phyloP scores from a whole-genome alignment of 257 asterid genomes.

The Scutellaria minor region DNA sequence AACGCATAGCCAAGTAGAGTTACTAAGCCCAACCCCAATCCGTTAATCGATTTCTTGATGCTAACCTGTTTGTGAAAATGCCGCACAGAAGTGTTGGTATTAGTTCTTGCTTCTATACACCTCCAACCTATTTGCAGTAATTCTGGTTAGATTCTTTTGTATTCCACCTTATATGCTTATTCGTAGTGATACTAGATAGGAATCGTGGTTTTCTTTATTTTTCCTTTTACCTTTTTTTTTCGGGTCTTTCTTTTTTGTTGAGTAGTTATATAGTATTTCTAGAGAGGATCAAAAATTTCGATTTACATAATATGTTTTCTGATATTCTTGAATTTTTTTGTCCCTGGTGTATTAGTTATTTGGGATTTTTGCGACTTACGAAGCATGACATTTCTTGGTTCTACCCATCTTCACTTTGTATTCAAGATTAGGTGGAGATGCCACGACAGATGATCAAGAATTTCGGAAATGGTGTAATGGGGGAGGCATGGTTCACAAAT shows the following conservation, averaged over 20 bases:
- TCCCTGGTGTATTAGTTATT: background rate
- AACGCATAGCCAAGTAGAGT: background rate
- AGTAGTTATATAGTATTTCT: too few relatives aligned
- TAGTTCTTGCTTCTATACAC: slow-evolving; percentile 2
- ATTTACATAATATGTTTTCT: background rate
- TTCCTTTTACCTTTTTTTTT: too few relatives aligned
- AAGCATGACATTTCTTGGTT: too few relatives aligned
- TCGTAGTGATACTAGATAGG: background rate
- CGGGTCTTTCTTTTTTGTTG: too few relatives aligned
- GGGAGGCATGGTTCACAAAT: slow-evolving; percentile 75
- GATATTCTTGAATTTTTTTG: too few relatives aligned
- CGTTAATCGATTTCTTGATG: slow-evolving; percentile 3
- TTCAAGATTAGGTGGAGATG: slow-evolving; percentile 53
- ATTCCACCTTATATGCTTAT: slow-evolving; percentile 12
- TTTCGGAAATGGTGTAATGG: slow-evolving; percentile 76
- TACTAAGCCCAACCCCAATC: too few relatives aligned
- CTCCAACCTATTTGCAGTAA: background rate
- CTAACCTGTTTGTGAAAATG: slow-evolving; percentile 56
- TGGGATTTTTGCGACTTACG: background rate
- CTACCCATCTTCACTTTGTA: slow-evolving; percentile 23
- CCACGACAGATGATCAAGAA: slow-evolving; percentile 42
- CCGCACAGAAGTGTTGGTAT: slow-evolving; percentile 18
- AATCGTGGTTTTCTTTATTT: background rate
- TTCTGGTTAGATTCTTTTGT: background rate
- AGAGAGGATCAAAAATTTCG: too few relatives aligned